Evolutionary conservation across 2,329 filamentous ascomycete genomes (phyloP).

Genomic region (Pseudogymnoascus sp.): DNA sequence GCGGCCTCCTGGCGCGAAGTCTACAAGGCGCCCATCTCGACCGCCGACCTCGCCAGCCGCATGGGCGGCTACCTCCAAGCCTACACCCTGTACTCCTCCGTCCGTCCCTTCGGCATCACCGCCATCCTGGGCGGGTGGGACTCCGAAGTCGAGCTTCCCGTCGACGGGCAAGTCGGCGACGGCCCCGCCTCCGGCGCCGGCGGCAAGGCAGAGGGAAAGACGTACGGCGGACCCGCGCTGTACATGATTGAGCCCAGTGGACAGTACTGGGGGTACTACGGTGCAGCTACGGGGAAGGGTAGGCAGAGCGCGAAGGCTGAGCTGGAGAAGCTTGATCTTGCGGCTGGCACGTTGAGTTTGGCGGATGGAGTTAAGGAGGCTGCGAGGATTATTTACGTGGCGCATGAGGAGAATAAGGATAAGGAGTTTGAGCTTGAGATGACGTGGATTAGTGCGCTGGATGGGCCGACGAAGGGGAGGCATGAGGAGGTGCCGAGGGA

Average conservation of each 20-base stretch:
- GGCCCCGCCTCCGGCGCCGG: constrained; percentile 74
- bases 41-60: constrained; percentile 77
- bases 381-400: constrained; percentile 91
- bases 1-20: constrained; percentile 81
- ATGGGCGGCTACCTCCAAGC: constrained; percentile 96
- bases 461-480: constrained; percentile 83
- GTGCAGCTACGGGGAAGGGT: constrained; percentile 93
- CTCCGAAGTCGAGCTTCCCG: constrained; percentile 71
- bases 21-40: constrained; percentile 92
- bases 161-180: constrained; percentile 82
- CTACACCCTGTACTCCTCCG: constrained; percentile 94
- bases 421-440: constrained; percentile 99
- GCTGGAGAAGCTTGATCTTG: constrained; percentile 91
- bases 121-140: constrained; percentile 93
- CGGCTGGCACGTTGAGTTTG: constrained; percentile 66
- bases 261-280: constrained; percentile 98
- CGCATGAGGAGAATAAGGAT: constrained; percentile 98
- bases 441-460: constrained; percentile 85
- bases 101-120: constrained; percentile 93
- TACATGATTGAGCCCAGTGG: constrained; percentile 99
- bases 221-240: constrained; percentile 80
- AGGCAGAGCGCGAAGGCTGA: constrained; percentile 95
- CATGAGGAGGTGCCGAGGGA: constrained; percentile 92
- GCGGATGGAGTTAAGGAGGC: constrained; percentile 91
- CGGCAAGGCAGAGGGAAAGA: constrained; percentile 67